Conservation (phyloP, 768 basidiomycete genomes). For the Tylopilus felleus region DNA sequence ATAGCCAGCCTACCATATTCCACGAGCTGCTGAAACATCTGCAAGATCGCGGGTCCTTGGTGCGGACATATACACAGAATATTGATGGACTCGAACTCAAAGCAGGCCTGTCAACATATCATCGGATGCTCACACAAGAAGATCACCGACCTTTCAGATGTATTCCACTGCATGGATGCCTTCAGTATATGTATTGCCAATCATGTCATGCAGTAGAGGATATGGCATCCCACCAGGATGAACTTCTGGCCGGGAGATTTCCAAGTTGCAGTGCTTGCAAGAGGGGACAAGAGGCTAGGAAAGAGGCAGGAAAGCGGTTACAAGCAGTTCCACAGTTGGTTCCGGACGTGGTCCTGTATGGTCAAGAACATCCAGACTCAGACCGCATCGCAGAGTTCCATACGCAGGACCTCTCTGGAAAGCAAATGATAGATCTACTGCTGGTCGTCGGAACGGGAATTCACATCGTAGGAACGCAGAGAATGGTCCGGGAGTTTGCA, state of each 20-base stretch:
- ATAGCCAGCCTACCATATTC: slow-evolving; percentile 6
- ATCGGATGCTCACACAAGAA: neutral
- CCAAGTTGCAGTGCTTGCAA: neutral
- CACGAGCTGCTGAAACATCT: slow-evolving; percentile 10
- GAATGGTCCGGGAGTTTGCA: neutral
- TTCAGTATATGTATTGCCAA: slow-evolving; percentile 8
- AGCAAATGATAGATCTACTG: neutral
- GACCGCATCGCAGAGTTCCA: neutral
- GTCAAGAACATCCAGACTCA: slow-evolving; percentile 3
- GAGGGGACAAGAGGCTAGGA: neutral
- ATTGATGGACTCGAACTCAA: slow-evolving; percentile 11
- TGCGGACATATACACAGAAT: slow-evolving; percentile 14
- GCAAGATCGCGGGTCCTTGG: slow-evolving; percentile 1
- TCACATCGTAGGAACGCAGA: slow-evolving; percentile 13
- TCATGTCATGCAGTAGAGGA: slow-evolving; percentile 1
- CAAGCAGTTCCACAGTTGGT: neutral
- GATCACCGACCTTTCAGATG: neutral
- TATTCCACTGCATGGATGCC: slow-evolving; percentile 6
- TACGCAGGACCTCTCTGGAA: neutral
- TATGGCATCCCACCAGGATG: neutral
- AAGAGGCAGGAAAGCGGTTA: neutral
- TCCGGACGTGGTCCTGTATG: slow-evolving; percentile 12
- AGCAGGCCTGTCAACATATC: slow-evolving; percentile 4
- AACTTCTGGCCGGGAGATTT: slow-evolving; percentile 3
- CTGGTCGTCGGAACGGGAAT: slow-evolving; percentile 12